Evolutionary conservation across 805 yeast species (phyloP), one percentile per base, ranked within the genome.

Genomic region (Yarrowia porcina): DNA sequence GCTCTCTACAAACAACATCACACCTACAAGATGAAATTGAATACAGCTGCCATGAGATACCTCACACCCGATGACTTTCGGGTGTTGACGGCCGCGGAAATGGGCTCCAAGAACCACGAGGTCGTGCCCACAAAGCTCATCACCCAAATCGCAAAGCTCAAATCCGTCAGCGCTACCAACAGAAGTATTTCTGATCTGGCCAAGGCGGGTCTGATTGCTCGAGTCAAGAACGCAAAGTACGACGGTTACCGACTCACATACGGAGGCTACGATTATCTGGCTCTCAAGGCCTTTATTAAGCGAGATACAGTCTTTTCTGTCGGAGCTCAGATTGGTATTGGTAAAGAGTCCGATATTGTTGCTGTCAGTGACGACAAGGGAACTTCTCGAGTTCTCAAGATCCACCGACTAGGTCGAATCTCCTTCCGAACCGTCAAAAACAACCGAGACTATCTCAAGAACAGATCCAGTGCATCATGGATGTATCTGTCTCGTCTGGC

Each of bases 211-310:
- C 77, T 94, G 59, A 82, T 94, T 23, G 80, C 93, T 1, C 81
- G 86, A 66, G 79, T 90, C 64, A 82, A 97, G 76, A 94, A 94
- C 74, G 96, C 97, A 33, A 90, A 86, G 69, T 93, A 94, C 74
- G 99, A 94, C 73, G 99, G 99, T 12, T 94, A 89, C 76, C 81
- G 93, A 67, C 76, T 94, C 67, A 88, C 97, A 0, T 92, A 88
- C 73, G 84, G 83, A 52, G 99, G 99, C 3, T 89, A 86, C 74
- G 99, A 94, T 75, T 94, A 89, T 72, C 79, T 94, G 67, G 98
- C 98, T 0, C 79, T 94, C 67, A 90, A 87, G 73, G 82, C 96
- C 9, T 83, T 94, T 85, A 78, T 88, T 66, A 88, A 86, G 70
- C 80, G 90, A 67, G 84, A 86, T 42, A 80, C 90, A 0, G 72